Evolutionary conservation across 352 stramenopile species (phyloP), one percentile per base, ranked within the genome.

Genomic region (Halophytophthora batemanensis): DNA sequence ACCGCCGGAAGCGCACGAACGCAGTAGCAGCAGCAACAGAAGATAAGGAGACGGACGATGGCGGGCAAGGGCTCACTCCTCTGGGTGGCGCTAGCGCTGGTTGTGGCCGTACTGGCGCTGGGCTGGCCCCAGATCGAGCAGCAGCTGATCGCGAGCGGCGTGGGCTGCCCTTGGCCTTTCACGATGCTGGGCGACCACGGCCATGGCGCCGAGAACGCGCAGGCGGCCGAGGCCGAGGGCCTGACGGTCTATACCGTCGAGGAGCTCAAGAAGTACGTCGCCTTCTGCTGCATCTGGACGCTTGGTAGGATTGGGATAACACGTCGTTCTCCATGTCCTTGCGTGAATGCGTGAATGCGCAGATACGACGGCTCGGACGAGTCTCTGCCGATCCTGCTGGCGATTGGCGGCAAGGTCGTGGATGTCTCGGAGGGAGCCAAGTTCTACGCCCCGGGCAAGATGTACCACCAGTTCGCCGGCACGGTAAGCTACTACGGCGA

Each of bases 81-180:
- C 50, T 65, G 74, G 52, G 52, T 87, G 28, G 62, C 67, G 17
- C 45, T 84, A 37, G 78, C 78, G 59, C 54, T 85, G 17, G 31
- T 85, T 14, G 71, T 73, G 29, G 75, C 76, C 2, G 60, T 83
- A 17, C 41, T 90, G 21, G 77, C 75, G 39, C 54, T 90, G 38
- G 66, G 64, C 25, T 93, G 82, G 82, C 82, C 82, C 25, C 63
- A 75, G 45, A 77, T 90, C 56, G 82, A 93, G 70, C 69, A 88
- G 43, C 63, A 86, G 43, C 64, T 93, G 45, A 45, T 65, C 22
- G 47, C 50, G 18, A 70, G 61, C 41, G 77, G 77, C 49, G 69
- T 74, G 43, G 62, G 64, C 43, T 93, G 82, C 21, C 82, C 82
- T 18, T 93, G 81, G 62, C 71, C 79, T 1, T 86, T 90, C 58